Conservation (phyloP, 495 filamentous ascomycete species). For the Hypoxylon fuscum region DNA sequence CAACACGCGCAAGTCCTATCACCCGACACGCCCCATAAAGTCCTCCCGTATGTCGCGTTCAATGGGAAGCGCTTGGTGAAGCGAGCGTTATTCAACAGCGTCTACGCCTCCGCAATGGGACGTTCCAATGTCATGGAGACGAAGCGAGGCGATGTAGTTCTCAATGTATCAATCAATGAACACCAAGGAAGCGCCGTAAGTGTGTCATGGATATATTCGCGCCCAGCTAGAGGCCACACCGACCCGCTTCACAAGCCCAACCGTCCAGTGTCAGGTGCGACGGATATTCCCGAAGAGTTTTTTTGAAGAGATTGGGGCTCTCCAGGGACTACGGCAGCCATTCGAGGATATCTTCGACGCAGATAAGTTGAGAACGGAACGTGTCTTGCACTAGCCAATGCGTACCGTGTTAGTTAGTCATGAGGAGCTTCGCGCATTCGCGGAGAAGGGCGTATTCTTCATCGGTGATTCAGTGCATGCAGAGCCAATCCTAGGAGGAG, state of each 20-base stretch:
- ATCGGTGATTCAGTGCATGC: conserved; percentile 54
- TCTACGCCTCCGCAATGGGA: conserved; percentile 6
- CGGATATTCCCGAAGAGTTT: conserved; percentile 45
- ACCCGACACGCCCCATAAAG: conserved; percentile 33
- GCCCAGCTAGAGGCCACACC: conserved; percentile 28
- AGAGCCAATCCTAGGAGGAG: conserved; percentile 51
- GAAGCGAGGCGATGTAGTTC: conserved; percentile 25
- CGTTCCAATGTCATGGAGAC: conserved; percentile 1
- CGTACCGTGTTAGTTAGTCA: conserved; percentile 35
- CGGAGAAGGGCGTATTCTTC: conserved; percentile 40
- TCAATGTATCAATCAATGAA: conserved; percentile 46
- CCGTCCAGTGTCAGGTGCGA: conserved; percentile 41
- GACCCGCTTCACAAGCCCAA: conserved; percentile 49
- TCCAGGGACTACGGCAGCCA: conserved; percentile 35
- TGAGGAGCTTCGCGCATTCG: conserved; percentile 35
- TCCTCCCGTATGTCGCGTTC: conserved; percentile 52
- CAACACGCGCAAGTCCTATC: conserved; percentile 38
- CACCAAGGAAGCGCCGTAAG: conserved; percentile 13
- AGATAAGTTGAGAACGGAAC: conserved; percentile 41
- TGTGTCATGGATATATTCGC: conserved; percentile 51
- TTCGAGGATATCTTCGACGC: conserved; percentile 48
- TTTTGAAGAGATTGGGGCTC: conserved; percentile 44
- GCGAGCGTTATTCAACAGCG: conserved; percentile 18
- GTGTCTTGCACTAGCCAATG: conserved; percentile 56
- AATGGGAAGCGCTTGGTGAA: conserved; percentile 48